Percentiles rank a stretch among this genome's conserved stretches.
Evolutionary conservation across 2,329 filamentous ascomycete genomes (phyloP).

Genomic region (Botrytis porri): DNA sequence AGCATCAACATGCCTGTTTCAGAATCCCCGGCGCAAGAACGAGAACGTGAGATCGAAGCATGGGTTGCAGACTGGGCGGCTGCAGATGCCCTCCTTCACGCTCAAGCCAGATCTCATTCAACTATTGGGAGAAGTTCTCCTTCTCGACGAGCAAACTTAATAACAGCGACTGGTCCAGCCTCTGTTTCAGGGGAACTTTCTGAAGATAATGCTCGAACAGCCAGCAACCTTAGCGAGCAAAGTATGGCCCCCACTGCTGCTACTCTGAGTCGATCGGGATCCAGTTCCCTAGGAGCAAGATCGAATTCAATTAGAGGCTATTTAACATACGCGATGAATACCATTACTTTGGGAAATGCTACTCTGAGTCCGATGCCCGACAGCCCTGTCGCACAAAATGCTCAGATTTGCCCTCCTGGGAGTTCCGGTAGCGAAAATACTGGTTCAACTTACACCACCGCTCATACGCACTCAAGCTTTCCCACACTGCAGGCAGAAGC

Average conservation of each 20-base stretch:
- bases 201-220: conserved; percentile 36
- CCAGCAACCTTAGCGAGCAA: conserved; percentile 38
- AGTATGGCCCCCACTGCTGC: conserved; percentile 31
- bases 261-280: conserved; percentile 33
- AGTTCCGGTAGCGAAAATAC: conserved; percentile 30
- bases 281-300: conserved; percentile 32
- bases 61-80: conserved; percentile 41
- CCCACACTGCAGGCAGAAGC: conserved; percentile 33
- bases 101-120: conserved; percentile 34
- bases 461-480: conserved; percentile 36
- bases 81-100: conserved; percentile 36
- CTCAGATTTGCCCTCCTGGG: conserved; percentile 22
- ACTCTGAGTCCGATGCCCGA: conserved; percentile 29
- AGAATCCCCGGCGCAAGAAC: conserved; percentile 32
- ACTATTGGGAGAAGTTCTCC: conserved; percentile 36
- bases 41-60: conserved; percentile 38
- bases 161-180: conserved; percentile 28
- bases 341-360: conserved; percentile 29
- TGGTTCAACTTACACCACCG: conserved; percentile 34
- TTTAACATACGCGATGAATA: conserved; percentile 32
- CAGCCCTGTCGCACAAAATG: conserved; percentile 12
- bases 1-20: conserved; percentile 25
- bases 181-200: conserved; percentile 29
- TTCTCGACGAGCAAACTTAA: conserved; percentile 34
- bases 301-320: conserved; percentile 36